Conservation (phyloP, 2,329 filamentous ascomycete species). For the Ophiostoma ips region DNA sequence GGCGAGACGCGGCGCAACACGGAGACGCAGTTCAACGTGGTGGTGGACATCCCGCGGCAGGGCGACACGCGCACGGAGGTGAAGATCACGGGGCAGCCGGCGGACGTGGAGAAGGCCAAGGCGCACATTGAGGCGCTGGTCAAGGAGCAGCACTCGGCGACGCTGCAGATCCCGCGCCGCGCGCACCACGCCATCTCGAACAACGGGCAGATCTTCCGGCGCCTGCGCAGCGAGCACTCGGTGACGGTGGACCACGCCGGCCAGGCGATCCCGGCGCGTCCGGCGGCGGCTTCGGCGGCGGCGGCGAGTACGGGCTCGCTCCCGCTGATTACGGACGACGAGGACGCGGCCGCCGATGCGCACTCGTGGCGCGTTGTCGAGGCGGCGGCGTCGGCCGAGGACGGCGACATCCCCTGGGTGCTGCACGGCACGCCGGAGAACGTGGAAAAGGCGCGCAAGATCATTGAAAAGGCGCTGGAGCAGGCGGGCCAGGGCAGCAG, state of each 20-base stretch:
- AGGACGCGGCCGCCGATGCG: constrained; percentile 45
- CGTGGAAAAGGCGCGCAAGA: constrained; percentile 66
- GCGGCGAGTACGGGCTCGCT: constrained; percentile 49
- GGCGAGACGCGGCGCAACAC: constrained; percentile 76
- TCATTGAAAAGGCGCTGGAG: constrained; percentile 58
- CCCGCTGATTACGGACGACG: constrained; percentile 88
- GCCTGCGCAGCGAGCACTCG: constrained; percentile 69
- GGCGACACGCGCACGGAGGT: constrained; percentile 72
- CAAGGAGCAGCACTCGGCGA: constrained; percentile 81
- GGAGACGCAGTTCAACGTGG: constrained; percentile 74
- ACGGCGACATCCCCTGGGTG: constrained; percentile 77
- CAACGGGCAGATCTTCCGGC: constrained; percentile 87
- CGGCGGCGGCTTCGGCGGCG: constrained; percentile 42
- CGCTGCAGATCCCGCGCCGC: constrained; percentile 65
- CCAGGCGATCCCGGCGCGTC: constrained; percentile 59
- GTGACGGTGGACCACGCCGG: constrained; percentile 88
- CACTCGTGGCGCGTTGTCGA: constrained; percentile 79
- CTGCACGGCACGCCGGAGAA: constrained; percentile 67
- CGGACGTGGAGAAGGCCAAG: constrained; percentile 73
- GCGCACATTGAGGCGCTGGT: constrained; percentile 65
- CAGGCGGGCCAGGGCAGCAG: constrained; percentile 54
- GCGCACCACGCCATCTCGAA: constrained; percentile 77
- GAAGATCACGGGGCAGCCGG: constrained; percentile 68
- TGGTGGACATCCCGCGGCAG: constrained; percentile 82
- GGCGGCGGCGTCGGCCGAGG: constrained; percentile 36